phyloP scores from a whole-genome alignment of 78 protist species.

The Capsaspora owczarzaki region DNA sequence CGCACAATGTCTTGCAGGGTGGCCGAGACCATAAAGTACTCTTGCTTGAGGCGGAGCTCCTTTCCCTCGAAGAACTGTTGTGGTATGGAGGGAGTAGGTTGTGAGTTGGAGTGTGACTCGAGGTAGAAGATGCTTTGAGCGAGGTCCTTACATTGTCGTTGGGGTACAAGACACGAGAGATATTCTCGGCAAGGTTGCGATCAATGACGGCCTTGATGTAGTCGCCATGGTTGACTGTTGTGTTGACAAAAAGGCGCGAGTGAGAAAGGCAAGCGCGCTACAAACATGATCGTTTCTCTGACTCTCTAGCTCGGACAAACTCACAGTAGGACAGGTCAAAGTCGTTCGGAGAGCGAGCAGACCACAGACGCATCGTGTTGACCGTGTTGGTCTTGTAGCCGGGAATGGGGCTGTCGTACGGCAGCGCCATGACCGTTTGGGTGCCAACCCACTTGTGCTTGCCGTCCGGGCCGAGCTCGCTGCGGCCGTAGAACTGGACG shows the following conservation, averaged over 20 bases:
- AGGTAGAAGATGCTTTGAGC: no score
- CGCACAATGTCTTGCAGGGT: constrained; percentile 85
- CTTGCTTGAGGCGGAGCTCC: constrained; percentile 89
- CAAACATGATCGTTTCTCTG: no score
- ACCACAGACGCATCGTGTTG: constrained; percentile 90
- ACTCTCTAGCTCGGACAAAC: not conserved
- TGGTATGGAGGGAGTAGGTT: no score
- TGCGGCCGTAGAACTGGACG: constrained; percentile 27
- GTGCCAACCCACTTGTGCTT: constrained; percentile 65
- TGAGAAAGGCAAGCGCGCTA: not conserved
- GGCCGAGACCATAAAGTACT: constrained; percentile 89
- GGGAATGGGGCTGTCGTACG: constrained; percentile 78
- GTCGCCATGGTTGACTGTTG: constrained; percentile 81
- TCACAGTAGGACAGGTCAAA: not conserved
- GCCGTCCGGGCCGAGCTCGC: constrained; percentile 1
- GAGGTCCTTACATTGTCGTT: constrained; percentile 74
- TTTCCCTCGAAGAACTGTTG: constrained; percentile 63
- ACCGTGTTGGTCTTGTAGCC: constrained; percentile 79
- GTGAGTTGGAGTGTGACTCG: not conserved
- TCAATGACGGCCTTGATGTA: constrained; percentile 70
- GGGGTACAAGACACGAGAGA: constrained; percentile 90
- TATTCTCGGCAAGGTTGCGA: constrained; percentile 72
- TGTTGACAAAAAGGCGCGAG: not conserved
- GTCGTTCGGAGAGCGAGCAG: constrained; percentile 61
- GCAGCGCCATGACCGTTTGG: constrained; percentile 50